Evolutionary conservation across 805 yeast species (phyloP).

Genomic region (Pichia cephalocereana): DNA sequence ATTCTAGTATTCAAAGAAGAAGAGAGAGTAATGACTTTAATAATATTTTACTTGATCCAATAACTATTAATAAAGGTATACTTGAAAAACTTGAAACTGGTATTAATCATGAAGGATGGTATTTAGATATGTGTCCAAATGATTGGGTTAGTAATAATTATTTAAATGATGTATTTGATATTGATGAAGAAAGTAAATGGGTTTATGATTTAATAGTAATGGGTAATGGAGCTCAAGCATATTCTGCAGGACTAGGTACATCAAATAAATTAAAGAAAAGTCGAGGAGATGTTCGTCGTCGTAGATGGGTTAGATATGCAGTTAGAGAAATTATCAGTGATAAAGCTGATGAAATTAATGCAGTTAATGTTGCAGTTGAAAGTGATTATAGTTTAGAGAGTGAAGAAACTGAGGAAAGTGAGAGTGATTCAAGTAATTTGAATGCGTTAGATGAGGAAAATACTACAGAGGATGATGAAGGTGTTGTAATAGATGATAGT

Average conservation of each 20-base stretch:
- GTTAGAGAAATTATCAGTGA: constrained; percentile 15
- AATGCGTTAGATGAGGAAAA: background rate
- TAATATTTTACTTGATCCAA: constrained; percentile 5
- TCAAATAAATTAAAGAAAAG: constrained; percentile 10
- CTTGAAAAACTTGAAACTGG: constrained; percentile 10
- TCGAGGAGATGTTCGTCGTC: constrained; percentile 44
- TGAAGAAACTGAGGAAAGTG: background rate
- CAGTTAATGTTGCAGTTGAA: background rate
- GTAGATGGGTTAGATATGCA: constrained; percentile 56
- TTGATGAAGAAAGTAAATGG: constrained; percentile 78
- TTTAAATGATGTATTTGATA: constrained; percentile 41
- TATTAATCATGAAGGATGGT: constrained; percentile 40
- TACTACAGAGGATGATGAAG: background rate
- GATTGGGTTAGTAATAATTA: constrained; percentile 52
- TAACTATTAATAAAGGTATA: constrained; percentile 3
- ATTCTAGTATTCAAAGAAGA: constrained; percentile 1
- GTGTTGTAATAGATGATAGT: background rate
- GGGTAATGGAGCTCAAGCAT: constrained; percentile 13
- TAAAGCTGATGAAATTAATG: background rate
- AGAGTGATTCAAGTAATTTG: constrained; percentile 1
- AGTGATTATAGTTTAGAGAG: background rate
- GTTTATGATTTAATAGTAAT: constrained; percentile 50
- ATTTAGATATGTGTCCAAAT: constrained; percentile 51
- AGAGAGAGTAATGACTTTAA: constrained; percentile 7
- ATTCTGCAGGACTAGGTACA: constrained; percentile 18